Percentiles rank a stretch among this genome's conserved stretches.
phyloP scores from a whole-genome alignment of 2,329 filamentous ascomycete species.

The Sordariomycetes sp. region DNA sequence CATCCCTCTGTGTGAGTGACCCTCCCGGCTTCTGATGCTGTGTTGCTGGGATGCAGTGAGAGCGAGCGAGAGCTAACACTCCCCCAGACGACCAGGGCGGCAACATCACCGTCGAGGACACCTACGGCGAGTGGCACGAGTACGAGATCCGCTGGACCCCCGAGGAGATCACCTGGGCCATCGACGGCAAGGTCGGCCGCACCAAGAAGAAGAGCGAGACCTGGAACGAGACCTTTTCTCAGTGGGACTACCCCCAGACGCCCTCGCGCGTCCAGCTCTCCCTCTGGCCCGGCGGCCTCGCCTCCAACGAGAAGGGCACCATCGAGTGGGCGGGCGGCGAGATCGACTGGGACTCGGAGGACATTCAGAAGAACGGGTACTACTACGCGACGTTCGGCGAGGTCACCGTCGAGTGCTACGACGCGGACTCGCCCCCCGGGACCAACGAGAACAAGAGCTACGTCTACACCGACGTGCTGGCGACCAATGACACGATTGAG shows the following conservation, averaged over 20 bases:
- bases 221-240: constrained; percentile 71
- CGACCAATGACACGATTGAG: constrained; percentile 63
- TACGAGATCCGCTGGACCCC: constrained; percentile 93
- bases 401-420: constrained; percentile 77
- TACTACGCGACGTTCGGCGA: constrained; percentile 73
- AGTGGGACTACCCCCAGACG: constrained; percentile 83
- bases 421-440: constrained; percentile 47
- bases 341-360: constrained; percentile 72
- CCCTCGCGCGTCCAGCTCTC: constrained; percentile 85
- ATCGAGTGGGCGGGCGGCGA: constrained; percentile 82
- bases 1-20: constrained; percentile 66
- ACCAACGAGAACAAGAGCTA: constrained; percentile 60
- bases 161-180: constrained; percentile 71
- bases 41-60: neutral
- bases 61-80: neutral
- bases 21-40: neutral
- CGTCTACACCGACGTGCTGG: constrained; percentile 51
- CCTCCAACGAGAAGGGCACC: constrained; percentile 69
- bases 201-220: constrained; percentile 65
- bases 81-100: constrained; percentile 57
- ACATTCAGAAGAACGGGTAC: constrained; percentile 76
- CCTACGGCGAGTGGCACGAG: constrained; percentile 67
- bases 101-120: constrained; percentile 52
- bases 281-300: constrained; percentile 83
- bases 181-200: constrained; percentile 70